Conservation (phyloP, 1,139 yeast species). For the Lodderomyces parapsilosis region DNA sequence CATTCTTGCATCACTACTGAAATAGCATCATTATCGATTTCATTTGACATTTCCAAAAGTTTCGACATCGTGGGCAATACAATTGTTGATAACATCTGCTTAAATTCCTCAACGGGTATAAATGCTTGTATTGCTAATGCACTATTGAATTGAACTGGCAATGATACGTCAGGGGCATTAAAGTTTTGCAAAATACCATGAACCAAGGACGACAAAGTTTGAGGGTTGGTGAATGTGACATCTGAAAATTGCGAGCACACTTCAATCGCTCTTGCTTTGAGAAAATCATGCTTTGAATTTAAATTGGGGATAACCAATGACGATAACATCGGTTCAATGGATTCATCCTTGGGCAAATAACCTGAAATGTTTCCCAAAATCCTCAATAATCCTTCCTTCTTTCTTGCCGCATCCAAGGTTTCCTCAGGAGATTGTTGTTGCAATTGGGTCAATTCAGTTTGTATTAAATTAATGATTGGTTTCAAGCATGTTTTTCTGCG, state of each 20-base stretch:
- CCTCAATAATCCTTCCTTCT: slow-evolving; percentile 78
- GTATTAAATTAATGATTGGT: slow-evolving; percentile 66
- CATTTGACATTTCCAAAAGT: slow-evolving; percentile 70
- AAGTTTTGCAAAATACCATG: slow-evolving; percentile 68
- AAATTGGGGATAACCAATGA: slow-evolving; percentile 73
- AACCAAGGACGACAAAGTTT: slow-evolving; percentile 54
- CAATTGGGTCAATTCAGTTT: slow-evolving; percentile 48
- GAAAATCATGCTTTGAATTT: slow-evolving; percentile 61
- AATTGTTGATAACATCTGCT: slow-evolving; percentile 61
- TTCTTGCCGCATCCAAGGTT: slow-evolving; percentile 58
- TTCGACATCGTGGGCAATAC: slow-evolving; percentile 84
- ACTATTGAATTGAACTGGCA: slow-evolving; percentile 83
- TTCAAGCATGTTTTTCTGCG: slow-evolving; percentile 61
- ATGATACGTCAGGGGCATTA: slow-evolving; percentile 36
- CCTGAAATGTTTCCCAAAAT: slow-evolving; percentile 73
- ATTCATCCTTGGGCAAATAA: slow-evolving; percentile 53
- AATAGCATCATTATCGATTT: slow-evolving; percentile 83
- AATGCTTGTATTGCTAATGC: slow-evolving; percentile 85
- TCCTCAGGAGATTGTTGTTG: slow-evolving; percentile 35
- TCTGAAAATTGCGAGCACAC: slow-evolving; percentile 70
- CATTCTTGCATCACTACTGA: slow-evolving; percentile 94
- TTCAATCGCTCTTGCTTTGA: slow-evolving; percentile 85
- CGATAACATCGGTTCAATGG: slow-evolving; percentile 66
- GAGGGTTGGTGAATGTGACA: slow-evolving; percentile 50
- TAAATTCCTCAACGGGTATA: slow-evolving; percentile 62